These are phyloP conservation scores for Xylaria sp. DNA, from an alignment of 2,329 filamentous ascomycete genomes.

Conservation along the genomic window DNA sequence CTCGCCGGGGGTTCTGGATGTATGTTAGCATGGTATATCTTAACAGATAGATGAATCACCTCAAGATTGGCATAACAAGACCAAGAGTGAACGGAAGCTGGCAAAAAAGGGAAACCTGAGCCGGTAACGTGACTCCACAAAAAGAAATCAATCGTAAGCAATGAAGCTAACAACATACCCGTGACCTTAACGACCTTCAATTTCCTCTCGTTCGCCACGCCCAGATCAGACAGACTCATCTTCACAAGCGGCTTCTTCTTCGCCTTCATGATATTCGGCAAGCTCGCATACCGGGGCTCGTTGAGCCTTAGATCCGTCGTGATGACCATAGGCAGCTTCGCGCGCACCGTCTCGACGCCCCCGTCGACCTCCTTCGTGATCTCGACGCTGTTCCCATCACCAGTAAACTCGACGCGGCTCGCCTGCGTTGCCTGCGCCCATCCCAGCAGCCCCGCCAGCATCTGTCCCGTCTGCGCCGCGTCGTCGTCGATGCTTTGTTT, in stretches of 20 bases:
- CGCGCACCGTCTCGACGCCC: constrained; percentile 87
- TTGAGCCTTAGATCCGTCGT: constrained; percentile 96
- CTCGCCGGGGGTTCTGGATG: constrained; percentile 81
- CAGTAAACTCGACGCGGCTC: constrained; percentile 79
- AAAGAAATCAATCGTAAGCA: constrained; percentile 4
- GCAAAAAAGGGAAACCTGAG: not conserved
- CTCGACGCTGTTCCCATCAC: constrained; percentile 72
- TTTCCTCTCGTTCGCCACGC: constrained; percentile 77
- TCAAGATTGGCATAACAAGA: not conserved
- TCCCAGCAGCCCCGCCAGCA: constrained; percentile 90
- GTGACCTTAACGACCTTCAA: constrained; percentile 92
- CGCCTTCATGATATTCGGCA: constrained; percentile 99
- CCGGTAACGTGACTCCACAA: not conserved
- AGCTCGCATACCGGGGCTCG: constrained; percentile 90
- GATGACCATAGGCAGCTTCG: constrained; percentile 90
- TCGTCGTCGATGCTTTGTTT: constrained; percentile 99
- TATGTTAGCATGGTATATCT: constrained; percentile 31
- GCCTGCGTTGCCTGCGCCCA: constrained; percentile 98
- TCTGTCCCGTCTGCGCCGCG: constrained; percentile 94
- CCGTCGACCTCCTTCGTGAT: constrained; percentile 96
- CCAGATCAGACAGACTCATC: constrained; percentile 85
- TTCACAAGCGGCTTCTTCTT: constrained; percentile 99
- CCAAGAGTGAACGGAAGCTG: not conserved
- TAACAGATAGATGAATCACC: not conserved
- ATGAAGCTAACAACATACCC: constrained; percentile 63